Percentiles rank a stretch among this genome's conserved stretches.
Conservation (phyloP, 805 yeast genomes). For the Yarrowia porcina region DNA sequence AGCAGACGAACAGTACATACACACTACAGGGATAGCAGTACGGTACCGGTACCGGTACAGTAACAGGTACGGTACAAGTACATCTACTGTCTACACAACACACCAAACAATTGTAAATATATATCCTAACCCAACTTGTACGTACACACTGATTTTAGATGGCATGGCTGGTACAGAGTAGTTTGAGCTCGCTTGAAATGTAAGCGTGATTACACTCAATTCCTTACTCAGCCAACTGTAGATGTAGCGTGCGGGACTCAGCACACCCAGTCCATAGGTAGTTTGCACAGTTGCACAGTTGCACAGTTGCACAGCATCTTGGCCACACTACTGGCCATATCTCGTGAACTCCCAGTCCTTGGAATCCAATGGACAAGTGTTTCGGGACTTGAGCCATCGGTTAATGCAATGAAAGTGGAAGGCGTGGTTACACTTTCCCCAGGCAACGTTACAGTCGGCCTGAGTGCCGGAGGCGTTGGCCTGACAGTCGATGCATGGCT, state of each 20-base stretch:
- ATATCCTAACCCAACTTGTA: slow-evolving; percentile 17
- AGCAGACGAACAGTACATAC: too few species aligned
- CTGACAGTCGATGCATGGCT: slow-evolving; percentile 93
- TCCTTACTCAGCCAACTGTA: too few species aligned
- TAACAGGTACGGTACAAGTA: too few species aligned
- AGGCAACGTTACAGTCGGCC: slow-evolving; percentile 87
- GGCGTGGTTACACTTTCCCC: slow-evolving; percentile 98
- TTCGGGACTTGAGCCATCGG: slow-evolving; percentile 91
- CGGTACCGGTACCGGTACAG: too few species aligned
- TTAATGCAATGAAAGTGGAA: slow-evolving; percentile 96
- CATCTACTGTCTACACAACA: too few species aligned
- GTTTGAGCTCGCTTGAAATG: too few species aligned
- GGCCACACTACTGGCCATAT: slow-evolving; percentile 51
- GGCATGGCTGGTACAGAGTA: not conserved
- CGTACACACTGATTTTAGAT: not conserved
- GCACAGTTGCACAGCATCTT: not conserved
- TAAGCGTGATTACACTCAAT: too few species aligned
- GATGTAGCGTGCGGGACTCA: not conserved
- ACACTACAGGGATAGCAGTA: too few species aligned
- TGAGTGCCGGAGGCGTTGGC: slow-evolving; percentile 62
- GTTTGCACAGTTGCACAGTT: too few species aligned
- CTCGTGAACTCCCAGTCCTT: slow-evolving; percentile 80
- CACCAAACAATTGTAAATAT: not conserved
- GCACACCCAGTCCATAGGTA: too few species aligned
- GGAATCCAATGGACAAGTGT: slow-evolving; percentile 94